A percentile compares a stretch with the other conserved stretches of the same genome.
Evolutionary conservation across 2,329 filamentous ascomycete genomes (phyloP).

Genomic region (Colletotrichum filicis): DNA sequence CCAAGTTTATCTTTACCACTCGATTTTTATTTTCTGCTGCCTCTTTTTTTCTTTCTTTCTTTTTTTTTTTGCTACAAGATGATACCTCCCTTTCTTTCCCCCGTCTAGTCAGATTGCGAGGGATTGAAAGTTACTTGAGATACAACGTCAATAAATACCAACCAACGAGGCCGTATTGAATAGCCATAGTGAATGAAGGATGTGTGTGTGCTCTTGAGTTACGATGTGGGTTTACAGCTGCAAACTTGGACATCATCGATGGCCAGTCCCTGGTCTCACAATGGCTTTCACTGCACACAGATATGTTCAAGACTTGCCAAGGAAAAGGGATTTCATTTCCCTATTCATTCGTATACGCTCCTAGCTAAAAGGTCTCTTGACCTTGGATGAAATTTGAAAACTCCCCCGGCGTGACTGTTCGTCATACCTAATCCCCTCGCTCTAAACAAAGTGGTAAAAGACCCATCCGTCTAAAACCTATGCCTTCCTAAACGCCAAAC

Average conservation of each 20-base stretch:
- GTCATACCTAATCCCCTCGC: no score
- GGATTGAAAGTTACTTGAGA: slow-evolving; percentile 10
- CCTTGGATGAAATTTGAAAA: neutral
- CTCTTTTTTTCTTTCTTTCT: no score
- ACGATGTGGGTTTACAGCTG: no score
- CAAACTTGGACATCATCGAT: no score
- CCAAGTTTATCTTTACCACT: slow-evolving; percentile 6
- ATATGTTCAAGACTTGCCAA: neutral
- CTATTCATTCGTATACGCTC: slow-evolving; percentile 7
- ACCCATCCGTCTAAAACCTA: slow-evolving; percentile 1
- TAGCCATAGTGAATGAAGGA: neutral
- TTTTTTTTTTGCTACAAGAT: slow-evolving; percentile 19
- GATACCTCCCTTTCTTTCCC: slow-evolving; percentile 24
- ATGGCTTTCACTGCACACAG: neutral
- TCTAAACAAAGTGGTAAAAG: neutral
- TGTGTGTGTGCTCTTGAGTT: neutral
- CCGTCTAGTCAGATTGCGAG: slow-evolving; percentile 3
- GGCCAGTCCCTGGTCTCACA: neutral
- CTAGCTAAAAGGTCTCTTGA: neutral
- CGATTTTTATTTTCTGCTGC: slow-evolving; percentile 7
- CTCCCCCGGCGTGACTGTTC: neutral
- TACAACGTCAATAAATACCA: neutral
- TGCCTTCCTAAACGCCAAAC: slow-evolving; percentile 11
- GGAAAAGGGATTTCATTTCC: neutral
- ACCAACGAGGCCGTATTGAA: neutral